Evolutionary conservation across 2,329 filamentous ascomycete species (phyloP), one percentile per base, ranked within the genome.

Genomic region (Colletotrichum sp.): DNA sequence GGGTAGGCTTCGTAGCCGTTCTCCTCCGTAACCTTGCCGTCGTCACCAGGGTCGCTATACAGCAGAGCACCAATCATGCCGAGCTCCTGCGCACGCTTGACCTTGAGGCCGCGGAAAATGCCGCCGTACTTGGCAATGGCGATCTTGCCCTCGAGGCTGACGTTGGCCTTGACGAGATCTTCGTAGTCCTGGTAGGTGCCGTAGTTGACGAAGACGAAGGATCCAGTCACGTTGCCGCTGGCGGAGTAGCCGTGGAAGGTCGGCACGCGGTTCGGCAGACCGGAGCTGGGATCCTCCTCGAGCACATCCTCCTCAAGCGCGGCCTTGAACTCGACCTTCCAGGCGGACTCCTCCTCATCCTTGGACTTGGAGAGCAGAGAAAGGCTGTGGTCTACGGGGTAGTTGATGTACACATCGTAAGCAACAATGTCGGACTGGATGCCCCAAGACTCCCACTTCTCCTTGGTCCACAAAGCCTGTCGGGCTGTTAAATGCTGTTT

Each of bases 211-310:
- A 94, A 99, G 36, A 98, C 95, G 79, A 95, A 97, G 16, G 92
- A 91, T 4, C 92, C 95, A 0, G 96, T 98, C 64, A 98, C 96
- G 83, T 99, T 98, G 32, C 96, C 96, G 76, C 90, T 96, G 6
- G 96, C 96, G 6, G 95, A 98, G 84, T 98, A 99, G 69, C 96
- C 97, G 82, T 99, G 96, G 87, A 99, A 99, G 0, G 94, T 96
- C 2, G 96, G 96, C 28, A 99, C 90, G 34, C 95, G 89, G 80
- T 96, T 90, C 12, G 90, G 85, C 62, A 95, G 87, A 26, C 92
- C 90, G 22, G 93, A 95, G 0, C 96, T 98, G 5, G 92, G 90
- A 83, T 99, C 97, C 68, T 98, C 93, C 0, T 95, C 90, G 7
- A 99, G 87, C 3, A 96, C 90, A 81, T 98, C 95, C 84, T 99